Evolutionary conservation across 1,139 yeast genomes (phyloP).

Genomic region (Protomyces pachydermus): DNA sequence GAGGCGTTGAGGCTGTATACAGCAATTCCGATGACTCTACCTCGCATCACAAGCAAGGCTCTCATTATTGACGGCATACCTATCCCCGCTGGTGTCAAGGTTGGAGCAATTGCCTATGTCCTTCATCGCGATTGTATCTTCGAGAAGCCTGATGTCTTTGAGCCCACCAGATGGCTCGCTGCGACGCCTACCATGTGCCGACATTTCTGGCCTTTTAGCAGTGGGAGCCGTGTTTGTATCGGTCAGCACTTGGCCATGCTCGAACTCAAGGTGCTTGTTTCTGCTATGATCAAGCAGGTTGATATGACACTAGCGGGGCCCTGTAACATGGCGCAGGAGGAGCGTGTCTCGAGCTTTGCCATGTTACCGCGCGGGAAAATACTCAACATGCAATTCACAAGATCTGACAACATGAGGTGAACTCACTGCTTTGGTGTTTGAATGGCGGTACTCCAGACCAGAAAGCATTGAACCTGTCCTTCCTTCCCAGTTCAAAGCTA

Average conservation of each 20-base stretch:
- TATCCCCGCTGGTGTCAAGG: constrained; percentile 52
- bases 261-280: neutral
- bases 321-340: no score
- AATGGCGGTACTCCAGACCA: no score
- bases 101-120: constrained; percentile 64
- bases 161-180: constrained; percentile 57
- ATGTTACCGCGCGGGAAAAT: no score
- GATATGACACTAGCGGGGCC: no score
- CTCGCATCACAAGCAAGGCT: constrained; percentile 47
- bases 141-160: constrained; percentile 49
- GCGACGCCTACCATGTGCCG: constrained; percentile 36
- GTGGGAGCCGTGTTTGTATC: constrained; percentile 13
- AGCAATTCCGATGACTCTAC: constrained; percentile 73
- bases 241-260: constrained; percentile 5
- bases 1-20: constrained; percentile 61
- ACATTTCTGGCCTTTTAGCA: constrained; percentile 3
- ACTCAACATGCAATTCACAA: no score
- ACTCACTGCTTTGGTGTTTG: no score
- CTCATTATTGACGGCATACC: constrained; percentile 32
- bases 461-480: no score
- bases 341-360: no score
- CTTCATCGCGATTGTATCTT: constrained; percentile 54
- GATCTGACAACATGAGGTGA: no score
- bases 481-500: no score
- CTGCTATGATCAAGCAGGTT: neutral